A percentile compares a stretch with the other conserved stretches of the same genome.
phyloP scores from a whole-genome alignment of 305 asterid species.

The Ruellia speciosa region DNA sequence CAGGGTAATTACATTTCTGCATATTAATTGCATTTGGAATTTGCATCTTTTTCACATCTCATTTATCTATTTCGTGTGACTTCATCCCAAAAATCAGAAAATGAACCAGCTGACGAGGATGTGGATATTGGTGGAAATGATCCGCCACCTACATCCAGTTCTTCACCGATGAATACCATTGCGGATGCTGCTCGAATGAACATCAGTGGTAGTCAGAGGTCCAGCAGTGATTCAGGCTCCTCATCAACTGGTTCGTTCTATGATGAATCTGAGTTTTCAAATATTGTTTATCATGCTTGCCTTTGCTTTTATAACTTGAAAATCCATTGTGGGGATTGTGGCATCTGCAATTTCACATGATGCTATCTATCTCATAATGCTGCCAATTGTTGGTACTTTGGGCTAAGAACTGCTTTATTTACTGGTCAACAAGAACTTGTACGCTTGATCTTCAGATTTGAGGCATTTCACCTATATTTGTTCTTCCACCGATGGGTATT shows the following conservation, averaged over 20 bases:
- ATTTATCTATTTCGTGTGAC: conserved; percentile 1
- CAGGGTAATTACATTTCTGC: conserved; percentile 34
- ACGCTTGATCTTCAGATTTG: not conserved
- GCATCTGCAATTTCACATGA: not conserved
- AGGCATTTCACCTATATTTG: not conserved
- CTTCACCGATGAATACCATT: conserved; percentile 39
- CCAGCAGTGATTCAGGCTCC: conserved; percentile 56
- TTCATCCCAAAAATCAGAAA: conserved; percentile 30
- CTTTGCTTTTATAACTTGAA: conserved; percentile 10
- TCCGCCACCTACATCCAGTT: conserved; percentile 46
- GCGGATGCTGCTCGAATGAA: conserved; percentile 35
- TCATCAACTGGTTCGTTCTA: conserved; percentile 42
- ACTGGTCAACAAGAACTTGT: not conserved
- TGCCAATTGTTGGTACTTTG: conserved; percentile 8
- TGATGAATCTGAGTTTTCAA: not conserved
- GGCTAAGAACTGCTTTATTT: not conserved
- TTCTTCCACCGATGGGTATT: not conserved
- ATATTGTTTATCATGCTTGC: not conserved
- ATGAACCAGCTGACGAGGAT: conserved; percentile 54
- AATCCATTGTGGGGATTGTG: not conserved
- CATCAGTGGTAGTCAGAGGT: conserved; percentile 26
- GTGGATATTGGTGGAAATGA: conserved; percentile 65
- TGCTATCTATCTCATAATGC: not conserved
- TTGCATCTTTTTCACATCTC: conserved; percentile 9
- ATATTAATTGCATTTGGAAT: conserved; percentile 15